A percentile compares a stretch with the other conserved stretches of the same genome.
phyloP scores from a whole-genome alignment of 2,329 filamentous ascomycete species.

The Fusarium buharicum region DNA sequence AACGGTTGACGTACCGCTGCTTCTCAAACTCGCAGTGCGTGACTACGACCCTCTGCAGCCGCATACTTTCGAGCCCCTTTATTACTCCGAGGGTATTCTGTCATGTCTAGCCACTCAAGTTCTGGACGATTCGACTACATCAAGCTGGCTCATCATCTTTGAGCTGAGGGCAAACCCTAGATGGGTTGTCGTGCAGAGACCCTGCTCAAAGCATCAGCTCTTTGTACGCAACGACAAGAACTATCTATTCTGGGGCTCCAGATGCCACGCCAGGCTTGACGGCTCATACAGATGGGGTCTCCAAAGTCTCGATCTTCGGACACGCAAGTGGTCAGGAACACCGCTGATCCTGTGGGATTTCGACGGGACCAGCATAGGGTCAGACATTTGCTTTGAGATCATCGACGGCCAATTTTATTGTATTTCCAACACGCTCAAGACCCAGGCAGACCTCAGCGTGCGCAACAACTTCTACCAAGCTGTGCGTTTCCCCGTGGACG shows the following conservation, averaged over 20 bases:
- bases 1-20: constrained; percentile 63
- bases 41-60: constrained; percentile 49
- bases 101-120: constrained; percentile 65
- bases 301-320: constrained; percentile 60
- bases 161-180: constrained; percentile 53
- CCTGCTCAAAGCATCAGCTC: constrained; percentile 64
- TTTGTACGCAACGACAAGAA: constrained; percentile 73
- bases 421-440: constrained; percentile 72
- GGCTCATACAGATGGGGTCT: constrained; percentile 72
- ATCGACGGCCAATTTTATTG: constrained; percentile 74
- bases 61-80: constrained; percentile 64
- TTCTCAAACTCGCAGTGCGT: constrained; percentile 52
- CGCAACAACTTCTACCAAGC: constrained; percentile 77
- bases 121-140: constrained; percentile 45
- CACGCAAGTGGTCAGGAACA: constrained; percentile 53
- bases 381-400: constrained; percentile 77
- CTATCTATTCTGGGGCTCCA: constrained; percentile 74
- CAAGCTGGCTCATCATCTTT: constrained; percentile 63
- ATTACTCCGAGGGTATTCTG: constrained; percentile 67
- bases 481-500: constrained; percentile 67
- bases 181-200: constrained; percentile 54
- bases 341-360: constrained; percentile 66
- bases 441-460: constrained; percentile 70
- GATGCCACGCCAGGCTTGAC: constrained; percentile 63
- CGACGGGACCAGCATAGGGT: constrained; percentile 72